Evolutionary conservation across 2,329 filamentous ascomycete genomes (phyloP).

Genomic region (Huntiella abstrusa): DNA sequence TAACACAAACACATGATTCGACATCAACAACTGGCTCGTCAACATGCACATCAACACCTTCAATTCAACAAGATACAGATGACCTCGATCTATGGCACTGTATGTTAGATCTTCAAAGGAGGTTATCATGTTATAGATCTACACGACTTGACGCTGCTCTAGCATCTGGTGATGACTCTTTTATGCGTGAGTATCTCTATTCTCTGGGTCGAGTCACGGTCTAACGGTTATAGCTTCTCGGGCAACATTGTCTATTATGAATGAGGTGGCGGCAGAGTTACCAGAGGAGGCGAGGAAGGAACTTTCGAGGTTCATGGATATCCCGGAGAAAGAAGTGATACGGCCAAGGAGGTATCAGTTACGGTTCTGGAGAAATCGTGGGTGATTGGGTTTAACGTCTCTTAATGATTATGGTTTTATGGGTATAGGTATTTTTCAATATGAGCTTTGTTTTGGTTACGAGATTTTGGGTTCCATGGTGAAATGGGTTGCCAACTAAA

Average conservation of each 20-base stretch:
- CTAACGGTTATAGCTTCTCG: slow-evolving; percentile 12
- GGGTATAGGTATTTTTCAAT: neutral
- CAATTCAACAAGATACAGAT: neutral
- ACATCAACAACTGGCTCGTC: too few species aligned
- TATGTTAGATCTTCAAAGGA: slow-evolving; percentile 29
- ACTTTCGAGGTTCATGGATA: slow-evolving; percentile 12
- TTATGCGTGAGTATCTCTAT: slow-evolving; percentile 25
- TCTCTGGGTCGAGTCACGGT: neutral
- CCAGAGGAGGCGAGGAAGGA: slow-evolving; percentile 14
- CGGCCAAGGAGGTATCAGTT: slow-evolving; percentile 12
- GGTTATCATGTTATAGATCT: slow-evolving; percentile 30
- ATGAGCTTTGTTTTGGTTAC: neutral
- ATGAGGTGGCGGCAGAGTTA: slow-evolving; percentile 14
- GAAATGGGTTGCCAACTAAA: too few species aligned
- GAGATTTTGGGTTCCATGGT: neutral
- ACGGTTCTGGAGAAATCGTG: slow-evolving; percentile 13
- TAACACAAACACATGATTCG: too few species aligned
- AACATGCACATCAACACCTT: neutral
- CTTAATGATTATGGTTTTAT: neutral
- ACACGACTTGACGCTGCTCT: slow-evolving; percentile 29
- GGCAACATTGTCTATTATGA: slow-evolving; percentile 14
- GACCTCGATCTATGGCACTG: slow-evolving; percentile 23
- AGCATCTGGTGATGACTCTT: slow-evolving; percentile 20
- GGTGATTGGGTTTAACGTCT: neutral
- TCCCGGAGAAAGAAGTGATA: slow-evolving; percentile 11